Evolutionary conservation across 1,139 yeast genomes (phyloP).

Genomic region (Blastobotrys proliferans): DNA sequence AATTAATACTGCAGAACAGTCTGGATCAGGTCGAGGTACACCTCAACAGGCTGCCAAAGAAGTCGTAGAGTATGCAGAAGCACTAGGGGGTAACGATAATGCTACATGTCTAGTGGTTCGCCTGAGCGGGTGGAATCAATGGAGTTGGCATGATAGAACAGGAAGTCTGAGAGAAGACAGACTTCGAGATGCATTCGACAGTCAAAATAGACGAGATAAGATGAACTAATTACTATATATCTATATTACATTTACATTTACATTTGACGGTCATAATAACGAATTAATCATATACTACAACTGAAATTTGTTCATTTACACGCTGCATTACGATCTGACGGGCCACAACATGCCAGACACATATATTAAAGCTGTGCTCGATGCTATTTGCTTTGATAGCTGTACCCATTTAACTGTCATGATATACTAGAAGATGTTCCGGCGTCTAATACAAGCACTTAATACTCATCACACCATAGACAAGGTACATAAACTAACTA

Average conservation of each 20-base stretch:
- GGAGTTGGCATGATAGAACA: constrained; percentile 73
- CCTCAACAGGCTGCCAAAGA: constrained; percentile 87
- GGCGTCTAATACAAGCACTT: too few species aligned
- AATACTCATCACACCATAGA: too few species aligned
- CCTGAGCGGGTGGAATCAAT: constrained; percentile 86
- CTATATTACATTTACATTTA: not conserved
- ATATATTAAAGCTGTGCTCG: too few species aligned
- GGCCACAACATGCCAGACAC: too few species aligned
- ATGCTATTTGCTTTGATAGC: too few species aligned
- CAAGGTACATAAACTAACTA: too few species aligned
- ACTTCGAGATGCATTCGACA: constrained; percentile 46
- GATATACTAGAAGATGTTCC: too few species aligned
- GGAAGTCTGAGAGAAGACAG: constrained; percentile 76
- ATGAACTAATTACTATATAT: not conserved
- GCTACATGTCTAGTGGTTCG: constrained; percentile 84
- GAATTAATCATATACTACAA: not conserved
- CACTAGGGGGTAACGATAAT: constrained; percentile 89
- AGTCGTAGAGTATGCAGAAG: constrained; percentile 76
- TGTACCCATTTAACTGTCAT: too few species aligned
- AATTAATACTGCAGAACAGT: constrained; percentile 62
- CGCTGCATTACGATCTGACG: too few species aligned
- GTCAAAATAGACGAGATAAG: constrained; percentile 16
- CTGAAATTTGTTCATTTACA: too few species aligned
- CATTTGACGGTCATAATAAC: not conserved
- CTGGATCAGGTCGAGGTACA: constrained; percentile 67